phyloP scores from a whole-genome alignment of 176 grass and related monocot species.

The Oryza brachyantha region DNA sequence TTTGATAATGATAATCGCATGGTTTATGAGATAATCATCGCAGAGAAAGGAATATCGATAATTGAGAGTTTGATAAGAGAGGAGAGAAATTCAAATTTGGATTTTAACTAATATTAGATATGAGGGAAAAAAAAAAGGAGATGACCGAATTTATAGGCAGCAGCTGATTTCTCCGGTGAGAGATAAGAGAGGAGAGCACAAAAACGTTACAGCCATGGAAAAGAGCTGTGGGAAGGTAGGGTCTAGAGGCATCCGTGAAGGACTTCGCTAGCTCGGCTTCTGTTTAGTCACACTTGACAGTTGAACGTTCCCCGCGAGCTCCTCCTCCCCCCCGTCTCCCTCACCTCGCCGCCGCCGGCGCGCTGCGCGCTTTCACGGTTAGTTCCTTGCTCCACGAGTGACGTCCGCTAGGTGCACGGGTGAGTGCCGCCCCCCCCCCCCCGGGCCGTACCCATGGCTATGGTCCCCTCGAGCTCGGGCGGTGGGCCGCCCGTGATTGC shows the following conservation, averaged over 20 bases:
- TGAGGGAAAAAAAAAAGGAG: too few relatives aligned
- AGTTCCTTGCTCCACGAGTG: constrained; percentile 49
- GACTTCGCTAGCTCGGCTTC: not conserved
- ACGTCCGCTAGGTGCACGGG: constrained; percentile 27
- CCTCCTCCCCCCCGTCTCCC: constrained; percentile 15
- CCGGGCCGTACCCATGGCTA: constrained; percentile 34
- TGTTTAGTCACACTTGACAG: constrained; percentile 1
- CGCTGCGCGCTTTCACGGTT: constrained; percentile 72
- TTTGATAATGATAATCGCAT: too few relatives aligned
- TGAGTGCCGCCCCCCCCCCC: too few relatives aligned
- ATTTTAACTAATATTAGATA: too few relatives aligned
- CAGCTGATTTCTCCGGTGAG: not conserved
- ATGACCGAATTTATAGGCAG: not conserved
- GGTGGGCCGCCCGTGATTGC: constrained; percentile 52
- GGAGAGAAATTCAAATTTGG: too few relatives aligned
- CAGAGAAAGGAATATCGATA: too few relatives aligned
- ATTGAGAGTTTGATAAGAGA: too few relatives aligned
- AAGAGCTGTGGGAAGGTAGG: too few relatives aligned
- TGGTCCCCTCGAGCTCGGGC: constrained; percentile 43
- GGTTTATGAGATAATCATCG: too few relatives aligned
- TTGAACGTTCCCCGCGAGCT: constrained; percentile 32
- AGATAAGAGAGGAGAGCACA: not conserved
- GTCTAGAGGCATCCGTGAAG: constrained; percentile 13
- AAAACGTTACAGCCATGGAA: not conserved
- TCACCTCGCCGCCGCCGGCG: constrained; percentile 55